Evolutionary conservation across 108 stramenopile species (phyloP), one percentile per base, ranked within the genome.

Genomic region (Stephanodiscus triporus): DNA sequence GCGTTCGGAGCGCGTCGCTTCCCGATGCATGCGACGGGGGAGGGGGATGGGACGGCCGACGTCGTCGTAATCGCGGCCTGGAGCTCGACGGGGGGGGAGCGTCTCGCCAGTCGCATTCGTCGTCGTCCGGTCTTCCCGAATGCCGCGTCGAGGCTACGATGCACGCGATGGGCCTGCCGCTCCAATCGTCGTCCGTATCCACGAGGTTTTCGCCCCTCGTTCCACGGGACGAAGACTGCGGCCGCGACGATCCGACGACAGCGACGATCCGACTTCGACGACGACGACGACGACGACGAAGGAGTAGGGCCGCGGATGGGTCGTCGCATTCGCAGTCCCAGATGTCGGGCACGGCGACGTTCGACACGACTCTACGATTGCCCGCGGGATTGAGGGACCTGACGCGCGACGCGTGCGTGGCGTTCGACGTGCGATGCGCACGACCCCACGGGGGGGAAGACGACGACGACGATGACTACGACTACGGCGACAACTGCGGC

Each of bases 341-440:
- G 40, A 9, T 9, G 23, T 59, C 36, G 58, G 58, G 34, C 5
- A n/a, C 14, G 2, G 51, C 63, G 4, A 56, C 64, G 30, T 80
- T 75, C 37, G 75, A 80, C 47, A 36, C 55, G 27, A 7, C 70
- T 37, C 4, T 81, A 8, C 63, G 76, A 32, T 75, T 93, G 49
- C 89, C 92, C 4, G 59, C 90, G 17, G 84, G 92, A 72, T 93
- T 88, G 89, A 78, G 92, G 69, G 92, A 93, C 85, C 72, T 93
- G 43, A 87, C 92, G 11, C 74, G 92, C 14, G 92, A 93, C 68
- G 84, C 90, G 6, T 87, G 84, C 50, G 38, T 93, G 0, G 37
- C 73, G 27, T 80, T 91, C 19, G 78, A 91, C 66, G 78, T 91
- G 9, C 61, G 72, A 43, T 74, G 80, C 40, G 66, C 63, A 36